Evolutionary conservation across 768 basidiomycete genomes (phyloP).

Genomic region (Pholiota conissans): DNA sequence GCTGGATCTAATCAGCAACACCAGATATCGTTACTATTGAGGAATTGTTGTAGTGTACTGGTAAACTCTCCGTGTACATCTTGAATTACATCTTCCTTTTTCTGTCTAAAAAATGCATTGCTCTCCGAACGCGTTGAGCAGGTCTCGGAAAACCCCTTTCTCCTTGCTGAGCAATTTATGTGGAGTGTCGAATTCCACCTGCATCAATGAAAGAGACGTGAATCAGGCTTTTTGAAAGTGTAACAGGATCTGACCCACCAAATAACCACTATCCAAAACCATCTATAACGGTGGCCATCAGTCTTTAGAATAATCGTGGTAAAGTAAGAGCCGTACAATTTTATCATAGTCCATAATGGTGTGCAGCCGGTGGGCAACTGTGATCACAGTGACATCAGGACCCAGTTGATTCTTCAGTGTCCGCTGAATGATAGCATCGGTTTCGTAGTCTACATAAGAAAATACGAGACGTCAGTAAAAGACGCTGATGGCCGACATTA

Average conservation of each 20-base stretch:
- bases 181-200: background rate
- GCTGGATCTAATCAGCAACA: slow-evolving; percentile 7
- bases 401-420: background rate
- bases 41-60: no score
- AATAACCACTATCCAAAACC: slow-evolving; percentile 5
- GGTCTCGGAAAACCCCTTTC: background rate
- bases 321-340: background rate
- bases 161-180: background rate
- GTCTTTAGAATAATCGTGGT: no score
- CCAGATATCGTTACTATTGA: slow-evolving; percentile 9
- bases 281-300: background rate
- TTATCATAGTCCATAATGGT: slow-evolving; percentile 3
- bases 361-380: slow-evolving; percentile 2
- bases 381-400: background rate
- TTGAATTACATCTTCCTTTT: background rate
- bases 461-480: background rate
- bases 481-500: background rate
- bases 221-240: background rate
- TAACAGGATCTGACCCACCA: background rate
- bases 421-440: slow-evolving; percentile 2
- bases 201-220: background rate
- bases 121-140: background rate
- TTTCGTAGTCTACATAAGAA: slow-evolving; percentile 1
- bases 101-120: background rate
- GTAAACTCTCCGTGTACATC: no score